Base-by-base conservation (phyloP, 2,329 filamentous ascomycete species). In the Aspergillus fumigatiaffinis region DNA sequence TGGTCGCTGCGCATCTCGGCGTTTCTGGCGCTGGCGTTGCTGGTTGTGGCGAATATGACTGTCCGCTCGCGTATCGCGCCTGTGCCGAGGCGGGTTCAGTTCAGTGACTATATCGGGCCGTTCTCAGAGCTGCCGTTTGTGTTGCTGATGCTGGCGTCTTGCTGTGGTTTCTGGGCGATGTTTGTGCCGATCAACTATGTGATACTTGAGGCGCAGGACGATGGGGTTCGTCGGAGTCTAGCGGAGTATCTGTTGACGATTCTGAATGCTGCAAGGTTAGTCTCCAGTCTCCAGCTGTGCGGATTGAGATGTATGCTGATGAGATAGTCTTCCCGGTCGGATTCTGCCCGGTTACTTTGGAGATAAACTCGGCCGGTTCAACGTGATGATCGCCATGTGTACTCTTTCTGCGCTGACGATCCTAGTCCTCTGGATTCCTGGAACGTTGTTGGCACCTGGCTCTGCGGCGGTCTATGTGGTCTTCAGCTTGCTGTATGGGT, bases 401-500 rank as follows among this genome's bases (percentile, higher is more conserved):
- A 72, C 29, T 58, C 79, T 25, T 35, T 75, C 79, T 1, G 71
- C 70, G 3, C 75, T 84, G 38, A 63, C 84, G 1, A 76, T 79
- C 12, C 72, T 85, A 1, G 80, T 76, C 25, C 67, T 87, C 1
- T 82, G 84, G 83, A 71, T 84, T 5, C 53, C 53, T 25, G 53
- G 53, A 5, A 54, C 53, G 6, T 14, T 54, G 23, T 6, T 79
- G 78, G 2, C 79, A 71, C 41, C 73, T 10, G 59, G 73, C 2
- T 76, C 75, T 48, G 81, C 84, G 3, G 80, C 81, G 0, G 79
- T 82, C 3, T 82, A 87, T 58, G 78, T 90, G 48, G 78, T 84
- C 46, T 90, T 89, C 68, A 79, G 82, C 17, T 76, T 81, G 26
- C 71, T 89, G 6, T 90, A 87, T 62, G 88, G 87, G 12, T 89